Evolutionary conservation across 2,329 filamentous ascomycete genomes (phyloP).

Genomic region (Trichophyton simii): DNA sequence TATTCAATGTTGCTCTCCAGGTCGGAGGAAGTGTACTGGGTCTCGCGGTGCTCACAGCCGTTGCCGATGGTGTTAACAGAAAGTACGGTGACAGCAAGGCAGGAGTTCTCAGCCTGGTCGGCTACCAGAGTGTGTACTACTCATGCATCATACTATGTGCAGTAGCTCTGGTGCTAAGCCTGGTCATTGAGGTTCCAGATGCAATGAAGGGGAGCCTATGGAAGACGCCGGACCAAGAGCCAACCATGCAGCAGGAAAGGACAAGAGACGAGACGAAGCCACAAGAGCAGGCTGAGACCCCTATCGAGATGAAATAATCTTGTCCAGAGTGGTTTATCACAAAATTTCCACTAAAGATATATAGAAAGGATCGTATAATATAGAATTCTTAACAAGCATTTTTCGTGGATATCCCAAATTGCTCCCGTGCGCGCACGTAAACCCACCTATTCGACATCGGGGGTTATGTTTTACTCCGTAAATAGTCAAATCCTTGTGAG

Average conservation of each 20-base stretch:
- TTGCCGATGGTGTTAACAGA: neutral
- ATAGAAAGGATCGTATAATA: neutral
- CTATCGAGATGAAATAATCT: neutral
- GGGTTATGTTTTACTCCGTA: too few relatives aligned
- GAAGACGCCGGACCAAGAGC: neutral
- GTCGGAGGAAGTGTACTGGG: neutral
- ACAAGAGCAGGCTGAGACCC: neutral
- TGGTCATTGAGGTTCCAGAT: neutral
- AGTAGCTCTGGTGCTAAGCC: neutral
- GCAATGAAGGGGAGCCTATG: neutral
- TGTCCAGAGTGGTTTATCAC: neutral
- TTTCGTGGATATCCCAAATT: too few relatives aligned
- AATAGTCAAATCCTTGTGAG: too few relatives aligned
- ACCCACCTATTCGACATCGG: too few relatives aligned
- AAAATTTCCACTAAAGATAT: neutral
- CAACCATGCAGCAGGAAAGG: neutral
- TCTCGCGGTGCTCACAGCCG: neutral
- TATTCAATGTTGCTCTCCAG: conserved; percentile 1
- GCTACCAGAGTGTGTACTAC: neutral
- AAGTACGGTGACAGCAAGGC: neutral
- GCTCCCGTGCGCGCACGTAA: too few relatives aligned
- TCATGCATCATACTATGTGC: neutral
- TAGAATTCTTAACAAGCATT: too few relatives aligned
- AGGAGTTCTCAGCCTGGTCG: neutral
- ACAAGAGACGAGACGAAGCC: too few relatives aligned